Percentiles rank a stretch among this genome's conserved stretches.
These are phyloP conservation scores for Fusarium pseudonygamai DNA, from an alignment of 2,329 filamentous ascomycete species.

Conservation along the genomic window DNA sequence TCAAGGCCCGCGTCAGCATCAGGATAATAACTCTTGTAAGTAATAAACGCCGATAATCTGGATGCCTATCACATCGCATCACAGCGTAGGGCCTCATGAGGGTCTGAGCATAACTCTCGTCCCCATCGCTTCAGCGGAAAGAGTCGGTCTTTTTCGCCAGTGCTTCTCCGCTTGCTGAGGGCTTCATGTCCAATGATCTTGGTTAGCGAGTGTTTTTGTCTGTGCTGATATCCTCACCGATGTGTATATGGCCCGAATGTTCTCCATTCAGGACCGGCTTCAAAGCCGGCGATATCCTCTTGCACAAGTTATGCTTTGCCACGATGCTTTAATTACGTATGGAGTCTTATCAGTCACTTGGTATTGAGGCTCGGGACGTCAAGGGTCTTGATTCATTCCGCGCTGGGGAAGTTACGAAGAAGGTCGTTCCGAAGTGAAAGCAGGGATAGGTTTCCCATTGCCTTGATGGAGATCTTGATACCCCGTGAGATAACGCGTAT, in stretches of 20 bases:
- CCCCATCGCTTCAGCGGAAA: conserved; percentile 19
- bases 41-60: background rate
- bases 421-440: background rate
- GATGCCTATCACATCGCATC: conserved; percentile 9
- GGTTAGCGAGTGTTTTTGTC: background rate
- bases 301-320: background rate
- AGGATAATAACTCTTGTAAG: background rate
- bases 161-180: conserved; percentile 33
- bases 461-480: background rate
- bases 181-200: conserved; percentile 30
- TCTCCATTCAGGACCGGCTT: background rate
- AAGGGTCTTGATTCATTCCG: background rate
- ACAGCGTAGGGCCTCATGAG: conserved; percentile 8
- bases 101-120: background rate
- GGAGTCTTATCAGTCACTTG: background rate
- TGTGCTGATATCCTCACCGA: conserved; percentile 7
- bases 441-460: background rate
- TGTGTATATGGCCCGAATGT: conserved; percentile 1
- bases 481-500: background rate
- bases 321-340: conserved; percentile 15
- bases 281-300: conserved; percentile 30
- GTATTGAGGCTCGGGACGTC: background rate
- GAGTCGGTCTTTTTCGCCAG: conserved; percentile 35
- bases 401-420: background rate
- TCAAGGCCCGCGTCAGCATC: background rate